phyloP scores from a whole-genome alignment of 2,329 filamentous ascomycete genomes.

The Fusarium transvaalense region DNA sequence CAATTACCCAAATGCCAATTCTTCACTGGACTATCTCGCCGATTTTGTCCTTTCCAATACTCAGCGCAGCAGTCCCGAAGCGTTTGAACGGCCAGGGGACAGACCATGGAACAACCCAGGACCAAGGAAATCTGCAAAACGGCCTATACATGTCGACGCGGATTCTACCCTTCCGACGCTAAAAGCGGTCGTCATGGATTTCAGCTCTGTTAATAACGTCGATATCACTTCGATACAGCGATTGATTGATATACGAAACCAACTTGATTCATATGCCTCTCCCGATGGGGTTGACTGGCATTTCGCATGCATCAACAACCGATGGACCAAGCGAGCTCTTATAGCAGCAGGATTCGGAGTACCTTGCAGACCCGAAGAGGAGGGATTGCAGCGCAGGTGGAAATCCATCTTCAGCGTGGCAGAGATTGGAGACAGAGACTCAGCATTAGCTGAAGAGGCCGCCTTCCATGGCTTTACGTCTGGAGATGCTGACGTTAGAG shows the following conservation, averaged over 20 bases:
- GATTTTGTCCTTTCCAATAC: constrained; percentile 77
- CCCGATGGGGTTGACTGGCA: constrained; percentile 94
- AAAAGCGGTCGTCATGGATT: constrained; percentile 93
- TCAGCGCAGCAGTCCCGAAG: constrained; percentile 78
- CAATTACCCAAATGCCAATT: constrained; percentile 94
- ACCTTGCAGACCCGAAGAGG: constrained; percentile 65
- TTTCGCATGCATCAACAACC: constrained; percentile 90
- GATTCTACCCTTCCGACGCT: constrained; percentile 73
- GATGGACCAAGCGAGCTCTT: constrained; percentile 91
- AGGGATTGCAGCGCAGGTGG: constrained; percentile 75
- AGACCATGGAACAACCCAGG: constrained; percentile 96
- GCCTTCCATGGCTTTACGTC: constrained; percentile 58
- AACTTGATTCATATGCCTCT: constrained; percentile 85
- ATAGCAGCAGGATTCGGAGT: constrained; percentile 90
- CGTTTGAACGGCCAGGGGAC: constrained; percentile 76
- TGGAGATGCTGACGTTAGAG: constrained; percentile 51
- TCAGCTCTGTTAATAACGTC: constrained; percentile 92
- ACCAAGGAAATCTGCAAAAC: constrained; percentile 64
- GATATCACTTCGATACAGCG: constrained; percentile 94
- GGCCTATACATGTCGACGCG: constrained; percentile 45
- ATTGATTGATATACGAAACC: constrained; percentile 93
- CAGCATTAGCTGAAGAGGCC: constrained; percentile 73
- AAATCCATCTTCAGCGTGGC: constrained; percentile 96
- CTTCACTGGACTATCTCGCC: constrained; percentile 84
- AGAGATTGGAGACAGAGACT: constrained; percentile 79